Conservation (phyloP, 805 yeast species). For the Metschnikowia cubensis region DNA sequence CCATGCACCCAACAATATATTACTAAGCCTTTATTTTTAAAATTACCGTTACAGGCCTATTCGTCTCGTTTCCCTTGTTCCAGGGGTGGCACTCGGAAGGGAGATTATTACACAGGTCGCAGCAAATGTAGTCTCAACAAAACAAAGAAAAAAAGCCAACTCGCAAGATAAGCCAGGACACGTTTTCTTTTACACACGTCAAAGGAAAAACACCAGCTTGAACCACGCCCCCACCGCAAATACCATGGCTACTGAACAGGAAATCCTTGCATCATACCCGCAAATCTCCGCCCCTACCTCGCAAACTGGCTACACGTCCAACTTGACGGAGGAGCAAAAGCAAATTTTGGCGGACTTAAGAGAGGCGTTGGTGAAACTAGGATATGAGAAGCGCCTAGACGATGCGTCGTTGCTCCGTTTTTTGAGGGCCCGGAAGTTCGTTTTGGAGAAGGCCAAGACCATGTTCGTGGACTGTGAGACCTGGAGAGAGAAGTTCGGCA, state of each 20-base stretch:
- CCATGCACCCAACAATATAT: no score
- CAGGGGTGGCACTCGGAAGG: background rate
- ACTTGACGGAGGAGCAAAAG: slow-evolving; percentile 65
- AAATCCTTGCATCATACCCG: slow-evolving; percentile 59
- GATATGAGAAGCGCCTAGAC: slow-evolving; percentile 76
- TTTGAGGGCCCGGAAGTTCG: slow-evolving; percentile 93
- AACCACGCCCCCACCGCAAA: background rate
- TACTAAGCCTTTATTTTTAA: no score
- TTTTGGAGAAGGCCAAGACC: slow-evolving; percentile 65
- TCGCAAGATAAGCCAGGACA: slow-evolving; percentile 6
- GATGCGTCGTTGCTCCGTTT: slow-evolving; percentile 83
- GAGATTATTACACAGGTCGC: slow-evolving; percentile 1
- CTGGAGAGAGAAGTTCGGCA: slow-evolving; percentile 87
- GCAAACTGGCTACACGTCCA: slow-evolving; percentile 79
- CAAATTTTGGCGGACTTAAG: slow-evolving; percentile 55
- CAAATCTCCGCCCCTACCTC: slow-evolving; percentile 58
- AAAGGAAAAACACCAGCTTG: background rate
- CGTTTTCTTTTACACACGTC: slow-evolving; percentile 2
- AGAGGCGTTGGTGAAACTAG: slow-evolving; percentile 53
- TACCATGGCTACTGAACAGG: slow-evolving; percentile 29
- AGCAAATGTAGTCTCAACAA: background rate
- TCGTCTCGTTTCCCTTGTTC: no score
- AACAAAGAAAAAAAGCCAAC: slow-evolving; percentile 1
- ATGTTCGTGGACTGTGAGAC: slow-evolving; percentile 87
- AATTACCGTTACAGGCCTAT: no score